Evolutionary conservation across 371 early-diverging fungal species (phyloP).

Genomic region (Mortierella sp.): DNA sequence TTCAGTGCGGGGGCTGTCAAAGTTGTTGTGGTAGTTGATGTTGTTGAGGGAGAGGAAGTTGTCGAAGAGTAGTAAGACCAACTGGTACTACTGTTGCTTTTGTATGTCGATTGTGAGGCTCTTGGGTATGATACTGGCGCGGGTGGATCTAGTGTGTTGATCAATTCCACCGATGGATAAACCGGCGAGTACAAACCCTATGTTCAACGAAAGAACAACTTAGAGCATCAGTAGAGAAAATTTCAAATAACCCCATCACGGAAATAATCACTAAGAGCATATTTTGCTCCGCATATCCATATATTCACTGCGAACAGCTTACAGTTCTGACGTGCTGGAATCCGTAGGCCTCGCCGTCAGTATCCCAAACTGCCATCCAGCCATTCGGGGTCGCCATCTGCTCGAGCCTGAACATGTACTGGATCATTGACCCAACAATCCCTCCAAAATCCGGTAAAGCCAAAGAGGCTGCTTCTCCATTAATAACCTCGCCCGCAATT

Average conservation of each 20-base stretch:
- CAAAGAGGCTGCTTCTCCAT: not conserved
- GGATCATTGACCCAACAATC: conserved; percentile 38
- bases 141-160: conserved; percentile 27
- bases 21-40: not conserved
- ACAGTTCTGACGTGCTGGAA: conserved; percentile 44
- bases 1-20: not conserved
- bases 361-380: conserved; percentile 42
- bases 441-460: conserved; percentile 34
- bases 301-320: not conserved
- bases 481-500: not conserved
- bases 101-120: conserved; percentile 7
- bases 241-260: not conserved
- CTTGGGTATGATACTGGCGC: not conserved
- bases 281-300: not conserved
- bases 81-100: not conserved
- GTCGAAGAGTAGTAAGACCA: conserved; percentile 11
- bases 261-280: not conserved
- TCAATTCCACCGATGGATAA: conserved; percentile 36
- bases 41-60: not conserved
- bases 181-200: conserved; percentile 49
- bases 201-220: not conserved
- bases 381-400: conserved; percentile 27
- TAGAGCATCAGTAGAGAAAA: not conserved
- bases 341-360: conserved; percentile 47
- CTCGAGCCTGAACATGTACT: conserved; percentile 39